Percentiles rank a stretch among this genome's conserved stretches.
Conservation (phyloP, 352 stramenopile species). For the Phytophthora syringae region DNA sequence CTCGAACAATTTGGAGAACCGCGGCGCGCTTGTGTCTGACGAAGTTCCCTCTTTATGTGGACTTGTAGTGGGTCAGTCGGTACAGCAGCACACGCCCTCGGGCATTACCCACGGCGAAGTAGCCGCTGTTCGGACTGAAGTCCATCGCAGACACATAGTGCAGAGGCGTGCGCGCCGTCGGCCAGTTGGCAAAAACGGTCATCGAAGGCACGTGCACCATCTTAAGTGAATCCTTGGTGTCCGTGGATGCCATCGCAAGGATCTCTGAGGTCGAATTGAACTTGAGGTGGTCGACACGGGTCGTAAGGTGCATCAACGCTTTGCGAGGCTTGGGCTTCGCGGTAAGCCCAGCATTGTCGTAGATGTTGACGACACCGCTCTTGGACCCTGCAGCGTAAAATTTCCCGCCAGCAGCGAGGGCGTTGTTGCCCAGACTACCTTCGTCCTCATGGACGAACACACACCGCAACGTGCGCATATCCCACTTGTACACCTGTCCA, state of each 20-base stretch:
- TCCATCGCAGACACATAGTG: conserved; percentile 96
- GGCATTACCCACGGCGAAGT: conserved; percentile 97
- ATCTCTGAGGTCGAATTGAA: conserved; percentile 96
- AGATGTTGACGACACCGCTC: conserved; percentile 98
- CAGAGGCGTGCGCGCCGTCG: conserved; percentile 95
- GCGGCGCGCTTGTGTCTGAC: conserved; percentile 23
- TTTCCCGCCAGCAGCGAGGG: conserved; percentile 77
- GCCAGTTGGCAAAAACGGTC: conserved; percentile 99
- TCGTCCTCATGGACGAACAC: conserved; percentile 84
- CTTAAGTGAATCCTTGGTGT: conserved; percentile 94
- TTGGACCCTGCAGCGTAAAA: conserved; percentile 94
- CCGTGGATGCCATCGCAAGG: conserved; percentile 92
- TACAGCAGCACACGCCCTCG: conserved; percentile 97
- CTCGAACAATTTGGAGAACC: conserved; percentile 21
- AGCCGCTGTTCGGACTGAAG: conserved; percentile 95
- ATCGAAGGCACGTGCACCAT: conserved; percentile 94
- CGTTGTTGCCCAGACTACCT: conserved; percentile 87
- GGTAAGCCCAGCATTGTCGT: conserved; percentile 79
- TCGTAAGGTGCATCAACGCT: conserved; percentile 98
- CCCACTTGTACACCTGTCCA: conserved; percentile 97
- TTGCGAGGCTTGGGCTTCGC: conserved; percentile 84
- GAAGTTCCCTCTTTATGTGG: conserved; percentile 58
- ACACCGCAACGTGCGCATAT: conserved; percentile 88
- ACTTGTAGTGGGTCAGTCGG: conserved; percentile 94
- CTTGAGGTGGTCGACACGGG: conserved; percentile 84